Conservation (phyloP, 164 flowering plant genomes). For the Akebia trifoliata region DNA sequence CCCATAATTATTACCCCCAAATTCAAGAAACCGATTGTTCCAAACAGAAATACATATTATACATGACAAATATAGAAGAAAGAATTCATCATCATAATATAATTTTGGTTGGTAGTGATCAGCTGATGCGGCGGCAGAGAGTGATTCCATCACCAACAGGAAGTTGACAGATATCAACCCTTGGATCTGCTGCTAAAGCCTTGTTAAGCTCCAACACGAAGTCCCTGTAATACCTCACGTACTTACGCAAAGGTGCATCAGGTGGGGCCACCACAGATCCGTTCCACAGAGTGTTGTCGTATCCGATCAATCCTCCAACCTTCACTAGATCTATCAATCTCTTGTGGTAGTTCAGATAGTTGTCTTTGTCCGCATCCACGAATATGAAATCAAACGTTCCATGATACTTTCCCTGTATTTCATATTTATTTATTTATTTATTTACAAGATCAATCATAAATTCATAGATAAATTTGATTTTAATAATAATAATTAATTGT, state of each 20-base stretch:
- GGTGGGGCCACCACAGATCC: constrained; percentile 93
- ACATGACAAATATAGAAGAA: too few species aligned
- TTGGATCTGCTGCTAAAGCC: constrained; percentile 82
- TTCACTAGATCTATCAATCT: constrained; percentile 80
- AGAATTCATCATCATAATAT: too few species aligned
- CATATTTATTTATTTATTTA: not conserved
- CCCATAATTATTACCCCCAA: too few species aligned
- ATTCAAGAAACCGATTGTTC: too few species aligned
- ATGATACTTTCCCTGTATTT: constrained; percentile 55
- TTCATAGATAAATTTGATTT: not conserved
- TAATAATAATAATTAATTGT: too few species aligned
- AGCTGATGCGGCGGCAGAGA: constrained; percentile 80
- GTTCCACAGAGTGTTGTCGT: constrained; percentile 98
- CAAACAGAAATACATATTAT: too few species aligned
- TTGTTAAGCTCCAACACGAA: constrained; percentile 93
- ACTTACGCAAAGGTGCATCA: constrained; percentile 84
- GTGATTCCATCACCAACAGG: constrained; percentile 98
- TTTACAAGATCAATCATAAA: not conserved
- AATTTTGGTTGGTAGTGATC: too few species aligned
- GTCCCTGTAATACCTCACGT: constrained; percentile 84
- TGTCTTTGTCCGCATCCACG: constrained; percentile 98
- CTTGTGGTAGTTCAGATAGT: constrained; percentile 93
- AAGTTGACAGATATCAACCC: constrained; percentile 92
- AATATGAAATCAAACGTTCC: constrained; percentile 87
- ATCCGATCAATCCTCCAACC: constrained; percentile 88